These are phyloP conservation scores for Fraxinus cuspidata DNA, from an alignment of 257 asterid species.

Conservation along the genomic window DNA sequence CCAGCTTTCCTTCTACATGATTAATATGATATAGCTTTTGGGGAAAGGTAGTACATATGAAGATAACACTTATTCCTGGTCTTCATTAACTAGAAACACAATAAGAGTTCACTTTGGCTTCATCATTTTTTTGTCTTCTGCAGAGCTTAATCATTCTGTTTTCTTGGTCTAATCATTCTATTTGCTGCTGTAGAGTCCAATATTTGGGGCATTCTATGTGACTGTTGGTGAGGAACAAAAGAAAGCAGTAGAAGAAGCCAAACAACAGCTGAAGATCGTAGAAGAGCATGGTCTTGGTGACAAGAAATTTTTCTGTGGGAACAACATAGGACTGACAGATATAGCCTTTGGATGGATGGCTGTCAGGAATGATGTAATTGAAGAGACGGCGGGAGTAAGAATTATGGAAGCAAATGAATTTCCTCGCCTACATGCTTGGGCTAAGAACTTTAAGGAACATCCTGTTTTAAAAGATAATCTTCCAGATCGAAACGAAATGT, in stretches of 20 bases:
- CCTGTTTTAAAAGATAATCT: constrained; percentile 25
- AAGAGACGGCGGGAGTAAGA: constrained; percentile 21
- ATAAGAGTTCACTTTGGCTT: too few species aligned
- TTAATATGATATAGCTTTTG: too few species aligned
- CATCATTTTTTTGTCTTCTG: too few species aligned
- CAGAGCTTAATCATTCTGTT: not conserved
- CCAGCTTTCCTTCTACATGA: too few species aligned
- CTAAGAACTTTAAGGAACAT: constrained; percentile 23
- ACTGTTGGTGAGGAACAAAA: constrained; percentile 8
- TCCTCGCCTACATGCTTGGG: constrained; percentile 30
- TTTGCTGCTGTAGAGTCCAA: not conserved
- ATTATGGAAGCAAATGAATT: constrained; percentile 19
- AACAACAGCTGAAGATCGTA: constrained; percentile 20
- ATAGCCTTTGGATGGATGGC: constrained; percentile 30
- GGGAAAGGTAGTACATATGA: too few species aligned
- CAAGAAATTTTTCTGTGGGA: constrained; percentile 35
- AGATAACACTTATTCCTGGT: too few species aligned
- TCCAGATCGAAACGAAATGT: constrained; percentile 20
- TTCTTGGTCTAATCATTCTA: not conserved
- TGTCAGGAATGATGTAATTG: constrained; percentile 27
- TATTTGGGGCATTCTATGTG: constrained; percentile 10
- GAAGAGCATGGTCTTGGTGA: constrained; percentile 32
- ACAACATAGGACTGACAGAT: constrained; percentile 25
- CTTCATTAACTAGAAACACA: too few species aligned
- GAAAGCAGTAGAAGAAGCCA: constrained; percentile 25